Base-by-base conservation (phyloP, 2,329 filamentous ascomycete genomes). In the Sclerotinia sclerotiorum region DNA sequence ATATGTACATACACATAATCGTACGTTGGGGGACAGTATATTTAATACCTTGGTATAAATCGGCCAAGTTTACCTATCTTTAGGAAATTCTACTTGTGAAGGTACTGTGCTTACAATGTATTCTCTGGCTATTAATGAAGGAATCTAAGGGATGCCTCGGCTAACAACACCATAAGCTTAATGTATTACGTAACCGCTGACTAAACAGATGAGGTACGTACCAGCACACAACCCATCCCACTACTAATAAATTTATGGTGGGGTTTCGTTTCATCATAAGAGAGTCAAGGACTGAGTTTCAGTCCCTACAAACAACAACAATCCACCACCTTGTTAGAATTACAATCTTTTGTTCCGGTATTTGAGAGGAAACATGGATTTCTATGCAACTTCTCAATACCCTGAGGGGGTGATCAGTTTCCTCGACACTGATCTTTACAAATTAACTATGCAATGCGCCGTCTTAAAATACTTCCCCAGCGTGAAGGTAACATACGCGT, bases 361-460 rank as follows among this genome's bases (percentile, higher is more conserved):
- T 21, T 63, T n/a, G n/a, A 51, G 17, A 84, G 81, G 72, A 89
- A 76, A 86, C 88, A 89, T 90, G 87, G 86, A 87, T 72, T 89
- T 89, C 80, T 88, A 89, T 78, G 87, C 84, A 81, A 85, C 86
- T 44, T 87, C 86, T 68, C 85, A 86, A 68, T 89, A 85, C 71
- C 89, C 90, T 5, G 90, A 92, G 80, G 92, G 91, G 64, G 87
- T 94, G 77, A 91, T 88, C 76, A 94, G 91, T 76, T 90, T 95
- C 77, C 84, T 95, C 67, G 92, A 95, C 77, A 94, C 91, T 21
- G 87, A 90, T 74, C 77, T 99, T 70, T 99, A 78, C 72, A 99
- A 99, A 81, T 81, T 99, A 80, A 99, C 95, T 27, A 99, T 99
- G 95, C 95, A 99, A 89, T 97, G 92, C 78, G 93, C 93, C 70